Evolutionary conservation across 2,329 filamentous ascomycete species (phyloP).

Genomic region (Calycina herbarum): DNA sequence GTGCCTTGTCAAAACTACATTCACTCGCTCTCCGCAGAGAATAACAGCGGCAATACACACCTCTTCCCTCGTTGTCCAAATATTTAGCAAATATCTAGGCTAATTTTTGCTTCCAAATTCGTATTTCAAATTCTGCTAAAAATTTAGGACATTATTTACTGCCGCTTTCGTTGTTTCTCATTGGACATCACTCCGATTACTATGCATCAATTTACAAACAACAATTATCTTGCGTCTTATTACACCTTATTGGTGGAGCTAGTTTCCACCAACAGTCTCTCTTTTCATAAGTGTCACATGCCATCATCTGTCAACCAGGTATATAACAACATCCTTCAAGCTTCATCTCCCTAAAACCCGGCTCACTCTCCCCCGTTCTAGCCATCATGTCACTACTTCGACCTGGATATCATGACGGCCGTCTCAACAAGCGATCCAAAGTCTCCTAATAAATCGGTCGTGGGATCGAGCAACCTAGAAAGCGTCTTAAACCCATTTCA

Average conservation of each 20-base stretch:
- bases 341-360: background rate
- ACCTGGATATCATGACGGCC: constrained; percentile 8
- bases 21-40: no score
- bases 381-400: constrained; percentile 1
- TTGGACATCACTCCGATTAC: background rate
- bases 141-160: no score
- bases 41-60: no score
- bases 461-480: background rate
- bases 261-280: constrained; percentile 1
- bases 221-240: background rate
- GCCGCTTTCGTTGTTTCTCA: background rate
- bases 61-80: no score
- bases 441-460: background rate
- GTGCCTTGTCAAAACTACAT: no score
- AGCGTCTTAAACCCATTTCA: constrained; percentile 4
- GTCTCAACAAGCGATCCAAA: constrained; percentile 12
- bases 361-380: background rate
- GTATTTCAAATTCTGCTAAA: no score
- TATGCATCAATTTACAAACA: background rate
- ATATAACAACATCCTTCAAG: background rate
- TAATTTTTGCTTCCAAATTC: no score
- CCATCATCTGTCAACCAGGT: background rate
- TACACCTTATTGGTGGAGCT: background rate
- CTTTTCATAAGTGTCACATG: constrained; percentile 3
- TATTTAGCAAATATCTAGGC: no score